Evolutionary conservation across 2,329 filamentous ascomycete genomes (phyloP).

Genomic region (Clonostachys sp.): DNA sequence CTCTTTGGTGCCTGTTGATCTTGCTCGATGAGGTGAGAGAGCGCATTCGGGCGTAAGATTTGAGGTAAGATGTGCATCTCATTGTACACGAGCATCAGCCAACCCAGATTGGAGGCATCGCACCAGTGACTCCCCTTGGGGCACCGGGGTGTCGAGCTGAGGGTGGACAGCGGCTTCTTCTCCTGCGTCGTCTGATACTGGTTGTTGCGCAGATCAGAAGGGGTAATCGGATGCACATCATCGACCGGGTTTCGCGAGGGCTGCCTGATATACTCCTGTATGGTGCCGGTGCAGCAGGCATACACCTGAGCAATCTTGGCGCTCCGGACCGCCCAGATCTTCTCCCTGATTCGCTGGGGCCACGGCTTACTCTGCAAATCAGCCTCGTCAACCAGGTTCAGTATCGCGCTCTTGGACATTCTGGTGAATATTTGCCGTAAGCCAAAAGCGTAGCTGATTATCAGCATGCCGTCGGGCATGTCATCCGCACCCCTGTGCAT

Average conservation of each 20-base stretch:
- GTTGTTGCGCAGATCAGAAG: conserved; percentile 10
- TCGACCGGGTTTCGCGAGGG: conserved; percentile 13
- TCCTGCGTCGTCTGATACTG: conserved; percentile 6
- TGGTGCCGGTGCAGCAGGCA: conserved; percentile 33
- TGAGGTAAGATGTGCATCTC: conserved; percentile 38
- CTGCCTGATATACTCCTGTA: conserved; percentile 39
- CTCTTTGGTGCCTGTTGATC: conserved; percentile 26
- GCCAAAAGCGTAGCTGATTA: conserved; percentile 50
- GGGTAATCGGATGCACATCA: conserved; percentile 9
- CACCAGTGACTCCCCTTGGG: conserved; percentile 44
- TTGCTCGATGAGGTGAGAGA: conserved; percentile 2
- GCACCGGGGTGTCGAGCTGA: conserved; percentile 38
- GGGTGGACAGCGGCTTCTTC: conserved; percentile 7
- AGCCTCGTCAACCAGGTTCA: conserved; percentile 36
- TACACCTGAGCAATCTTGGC: conserved; percentile 47
- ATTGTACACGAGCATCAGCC: conserved; percentile 46
- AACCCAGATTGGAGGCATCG: conserved; percentile 48
- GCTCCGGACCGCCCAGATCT: conserved; percentile 39
- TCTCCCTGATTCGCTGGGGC: conserved; percentile 41
- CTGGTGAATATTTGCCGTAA: conserved; percentile 40
- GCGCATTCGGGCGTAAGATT: conserved; percentile 13
- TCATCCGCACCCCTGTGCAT: conserved; percentile 39
- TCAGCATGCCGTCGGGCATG: conserved; percentile 42
- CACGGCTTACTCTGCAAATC: conserved; percentile 37
- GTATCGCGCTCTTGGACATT: conserved; percentile 42